phyloP scores from a whole-genome alignment of 2,329 filamentous ascomycete species.

The Aspergillus ochraceus region DNA sequence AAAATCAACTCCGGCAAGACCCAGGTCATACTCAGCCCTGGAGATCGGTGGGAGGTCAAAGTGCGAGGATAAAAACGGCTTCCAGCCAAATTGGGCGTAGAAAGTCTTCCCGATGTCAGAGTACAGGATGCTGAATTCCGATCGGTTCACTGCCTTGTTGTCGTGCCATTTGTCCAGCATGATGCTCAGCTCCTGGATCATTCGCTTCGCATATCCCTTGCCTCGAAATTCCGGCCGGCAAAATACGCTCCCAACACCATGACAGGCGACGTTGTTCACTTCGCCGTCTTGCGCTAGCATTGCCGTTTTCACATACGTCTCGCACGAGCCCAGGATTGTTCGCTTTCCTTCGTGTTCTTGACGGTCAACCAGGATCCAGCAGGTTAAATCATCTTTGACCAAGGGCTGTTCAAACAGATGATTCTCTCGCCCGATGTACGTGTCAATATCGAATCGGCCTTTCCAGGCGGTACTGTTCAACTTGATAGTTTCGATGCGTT shows the following conservation, averaged over 20 bases:
- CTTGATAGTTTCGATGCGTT: conserved; percentile 53
- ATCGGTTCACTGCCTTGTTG: conserved; percentile 41
- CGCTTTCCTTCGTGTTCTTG: conserved; percentile 39
- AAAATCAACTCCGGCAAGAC: conserved; percentile 24
- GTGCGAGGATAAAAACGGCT: conserved; percentile 70
- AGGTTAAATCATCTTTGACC: conserved; percentile 57
- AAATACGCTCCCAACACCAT: conserved; percentile 81
- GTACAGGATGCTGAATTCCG: conserved; percentile 74
- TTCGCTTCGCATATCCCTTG: conserved; percentile 73
- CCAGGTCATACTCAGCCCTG: conserved; percentile 20
- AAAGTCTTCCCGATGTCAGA: conserved; percentile 84
- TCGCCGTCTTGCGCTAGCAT: conserved; percentile 51
- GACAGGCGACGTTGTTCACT: conserved; percentile 58
- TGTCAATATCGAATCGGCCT: conserved; percentile 54
- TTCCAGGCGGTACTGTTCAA: conserved; percentile 60
- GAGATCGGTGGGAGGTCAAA: conserved; percentile 58
- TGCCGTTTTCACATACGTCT: conserved; percentile 50
- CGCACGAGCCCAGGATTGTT: conserved; percentile 58
- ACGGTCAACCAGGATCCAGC: conserved; percentile 60
- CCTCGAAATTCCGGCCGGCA: conserved; percentile 67
- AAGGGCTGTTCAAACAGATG: conserved; percentile 53
- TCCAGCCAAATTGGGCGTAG: conserved; percentile 78
- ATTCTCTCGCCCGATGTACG: conserved; percentile 60
- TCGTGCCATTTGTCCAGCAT: conserved; percentile 55
- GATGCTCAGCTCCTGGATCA: conserved; percentile 67